phyloP scores from a whole-genome alignment of 169 alveolate genomes.

The Plasmodium yoelii region DNA sequence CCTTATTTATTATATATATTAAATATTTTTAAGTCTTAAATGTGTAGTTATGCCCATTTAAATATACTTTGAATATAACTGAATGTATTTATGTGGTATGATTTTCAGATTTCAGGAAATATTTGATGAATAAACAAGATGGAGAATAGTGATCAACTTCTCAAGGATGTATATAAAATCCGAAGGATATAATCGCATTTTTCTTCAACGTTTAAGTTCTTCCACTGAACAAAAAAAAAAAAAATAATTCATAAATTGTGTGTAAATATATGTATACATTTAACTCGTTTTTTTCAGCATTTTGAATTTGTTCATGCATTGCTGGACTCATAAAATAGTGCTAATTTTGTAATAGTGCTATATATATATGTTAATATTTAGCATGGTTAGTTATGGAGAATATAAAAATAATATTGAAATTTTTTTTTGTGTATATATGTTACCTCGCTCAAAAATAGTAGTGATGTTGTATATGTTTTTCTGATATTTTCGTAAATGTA shows the following conservation, averaged over 20 bases:
- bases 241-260: neutral
- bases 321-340: no score
- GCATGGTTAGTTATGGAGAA: no score
- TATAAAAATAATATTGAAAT: no score
- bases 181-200: conserved; percentile 69
- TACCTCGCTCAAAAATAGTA: conserved; percentile 76
- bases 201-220: conserved; percentile 48
- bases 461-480: conserved; percentile 70
- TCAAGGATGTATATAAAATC: conserved; percentile 48
- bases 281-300: neutral
- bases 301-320: no score
- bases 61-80: neutral
- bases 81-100: neutral
- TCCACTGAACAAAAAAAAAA: conserved; percentile 67
- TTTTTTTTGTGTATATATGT: neutral
- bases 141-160: neutral
- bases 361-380: no score
- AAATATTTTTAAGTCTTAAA: no score
- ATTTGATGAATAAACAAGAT: conserved; percentile 42
- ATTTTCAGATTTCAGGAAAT: conserved; percentile 55
- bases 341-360: no score
- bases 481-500: conserved; percentile 71
- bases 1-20: neutral
- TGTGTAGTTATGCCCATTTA: no score
- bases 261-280: neutral